Base-by-base conservation (phyloP, 2,329 filamentous ascomycete genomes). In the Cryphonectria radicalis region DNA sequence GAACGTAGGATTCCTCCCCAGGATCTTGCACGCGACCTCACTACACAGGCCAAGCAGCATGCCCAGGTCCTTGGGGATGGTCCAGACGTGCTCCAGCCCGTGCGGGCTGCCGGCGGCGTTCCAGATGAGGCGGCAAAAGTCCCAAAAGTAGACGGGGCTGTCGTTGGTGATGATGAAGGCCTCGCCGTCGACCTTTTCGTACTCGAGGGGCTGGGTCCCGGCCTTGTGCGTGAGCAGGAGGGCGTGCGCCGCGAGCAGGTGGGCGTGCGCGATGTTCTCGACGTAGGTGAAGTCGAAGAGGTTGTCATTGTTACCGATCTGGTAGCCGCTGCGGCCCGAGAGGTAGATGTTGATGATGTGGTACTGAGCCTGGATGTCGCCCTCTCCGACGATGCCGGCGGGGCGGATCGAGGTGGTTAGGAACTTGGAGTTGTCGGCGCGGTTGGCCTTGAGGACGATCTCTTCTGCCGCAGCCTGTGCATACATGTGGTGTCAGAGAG, bases 141-240 rank as follows among this genome's bases (percentile, higher is more conserved):
- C 94, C 90, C 96, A 97, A 81, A 97, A 97, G 80, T 95, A 95
- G 28, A 97, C 86, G 6, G 95, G 95, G 76, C 90, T 86, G 81
- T 94, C 93, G 80, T 98, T 98, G 71, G 94, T 96, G 78, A 98
- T 89, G 82, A 97, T 90, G 84, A 98, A 95, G 66, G 91, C 91
- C 80, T 98, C 91, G 72, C 95, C 96, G 79, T 95, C 93, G 66
- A 95, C 90, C 72, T 87, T 87, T 83, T 94, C 92, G 81, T 90
- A 83, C 81, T 92, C 89, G 53, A 93, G 86, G n/a, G 90, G 90
- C 0, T 86, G 85, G 28, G 88, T 90, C 68, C 84, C 81, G 46
- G 80, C 74, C n/a, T 87, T 83, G 71, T 85, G 82, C 1, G 89
- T 90, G 69, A 86, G 84, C 63, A 96, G 86, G 59, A 97, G 89